A percentile compares a stretch with the other conserved stretches of the same genome.
Evolutionary conservation across 306 rosid species (phyloP).

Genomic region (Trichosanthes truncata): DNA sequence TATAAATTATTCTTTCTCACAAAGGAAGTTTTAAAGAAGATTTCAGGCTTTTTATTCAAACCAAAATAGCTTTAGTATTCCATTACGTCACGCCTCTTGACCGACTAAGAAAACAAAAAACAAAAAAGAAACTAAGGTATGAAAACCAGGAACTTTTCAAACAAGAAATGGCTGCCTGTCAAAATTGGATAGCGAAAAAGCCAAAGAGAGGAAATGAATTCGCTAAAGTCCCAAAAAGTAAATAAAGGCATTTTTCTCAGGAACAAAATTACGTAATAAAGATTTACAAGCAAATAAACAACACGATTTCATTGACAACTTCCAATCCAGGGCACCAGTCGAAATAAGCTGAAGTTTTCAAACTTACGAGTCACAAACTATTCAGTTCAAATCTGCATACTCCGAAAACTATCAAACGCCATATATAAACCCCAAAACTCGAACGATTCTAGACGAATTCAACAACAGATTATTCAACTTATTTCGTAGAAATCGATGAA

Average conservation of each 20-base stretch:
- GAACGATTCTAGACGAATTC: neutral
- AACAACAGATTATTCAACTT: neutral
- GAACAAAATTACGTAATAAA: neutral
- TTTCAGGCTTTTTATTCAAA: neutral
- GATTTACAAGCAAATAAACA: neutral
- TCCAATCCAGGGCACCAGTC: neutral
- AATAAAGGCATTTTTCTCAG: neutral
- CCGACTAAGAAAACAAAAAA: neutral
- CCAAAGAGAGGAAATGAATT: neutral
- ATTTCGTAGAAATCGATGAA: neutral
- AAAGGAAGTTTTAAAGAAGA: neutral
- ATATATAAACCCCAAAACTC: neutral
- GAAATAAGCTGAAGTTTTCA: neutral
- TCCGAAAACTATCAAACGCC: neutral
- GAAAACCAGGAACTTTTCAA: conserved; percentile 1
- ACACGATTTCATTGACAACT: neutral
- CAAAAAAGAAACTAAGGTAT: no score
- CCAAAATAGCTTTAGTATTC: neutral
- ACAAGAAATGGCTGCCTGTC: neutral
- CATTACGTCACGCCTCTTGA: conserved; percentile 5
- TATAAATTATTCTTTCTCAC: neutral
- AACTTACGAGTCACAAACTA: neutral
- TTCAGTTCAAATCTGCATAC: neutral
- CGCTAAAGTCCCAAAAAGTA: neutral
- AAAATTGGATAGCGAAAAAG: neutral